Base-by-base conservation (phyloP, 1,284 basidiomycete species). In the Phylloboletellus chloephorus region DNA sequence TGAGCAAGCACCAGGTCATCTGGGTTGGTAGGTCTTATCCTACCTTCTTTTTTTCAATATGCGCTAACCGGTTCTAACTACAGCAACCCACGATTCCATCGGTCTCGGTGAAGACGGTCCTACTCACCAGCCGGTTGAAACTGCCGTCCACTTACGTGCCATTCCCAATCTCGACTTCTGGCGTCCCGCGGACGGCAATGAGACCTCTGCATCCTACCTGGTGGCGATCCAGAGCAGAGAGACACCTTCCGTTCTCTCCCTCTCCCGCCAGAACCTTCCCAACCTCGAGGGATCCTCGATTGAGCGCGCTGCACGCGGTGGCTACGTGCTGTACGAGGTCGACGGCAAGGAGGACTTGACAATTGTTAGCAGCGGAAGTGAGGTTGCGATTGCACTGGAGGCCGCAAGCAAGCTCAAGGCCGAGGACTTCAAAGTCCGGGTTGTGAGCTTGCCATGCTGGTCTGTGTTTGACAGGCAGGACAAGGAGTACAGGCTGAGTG, bases 71-170 rank as follows among this genome's bases (percentile, higher is more conserved):
- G 19, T 7, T 20, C 16, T 23, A 25, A 44, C 55, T 43, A 38
- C 63, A 77, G 87, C 85, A 29, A 91, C 88, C 37, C 88, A 92
- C 67, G 89, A 92, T 63, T 88, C 86, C 35, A 92, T 92, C 53
- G 89, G 88, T 67, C 83, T 92, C 39, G 88, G 90, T 52, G 93
- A 97, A 68, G 93, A 97, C 57, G 94, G 94, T 33, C 93, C 94
- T 39, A 97, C 94, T 37, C 93, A 97, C 66, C 93, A 96, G 67
- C 93, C 92, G 46, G 74, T 95, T 46, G 93, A 96, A 72, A 90
- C 88, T 28, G 88, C 79, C 48, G 82, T 79, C 41, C 87, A 87
- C 66, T 75, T 96, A 63, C 88, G 93, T 54, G 86, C 93, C 17
- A 79, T 81, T 46, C 94, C 93, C 55, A 96, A 96, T 74, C 67